Conservation (phyloP, 2,329 filamentous ascomycete genomes). For the Xylariaceae sp. region DNA sequence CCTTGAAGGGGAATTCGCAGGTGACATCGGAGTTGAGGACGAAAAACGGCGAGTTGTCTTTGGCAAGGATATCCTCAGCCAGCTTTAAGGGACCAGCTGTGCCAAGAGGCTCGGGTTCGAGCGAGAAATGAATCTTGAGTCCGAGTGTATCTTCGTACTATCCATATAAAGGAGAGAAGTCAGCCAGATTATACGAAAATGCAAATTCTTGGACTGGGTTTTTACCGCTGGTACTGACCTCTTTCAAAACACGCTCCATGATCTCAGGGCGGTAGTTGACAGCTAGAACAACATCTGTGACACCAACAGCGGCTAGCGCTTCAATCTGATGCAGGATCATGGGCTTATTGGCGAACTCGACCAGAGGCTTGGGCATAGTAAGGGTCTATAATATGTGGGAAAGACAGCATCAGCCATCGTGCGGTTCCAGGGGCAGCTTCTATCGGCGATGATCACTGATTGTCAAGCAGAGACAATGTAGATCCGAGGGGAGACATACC, state of each 20-base stretch:
- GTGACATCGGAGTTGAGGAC: conserved; percentile 98
- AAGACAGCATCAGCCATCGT: conserved; percentile 13
- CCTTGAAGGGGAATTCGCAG: conserved; percentile 92
- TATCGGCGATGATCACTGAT: neutral
- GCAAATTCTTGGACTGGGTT: too few relatives aligned
- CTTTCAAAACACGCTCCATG: conserved; percentile 89
- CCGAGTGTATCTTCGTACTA: conserved; percentile 88
- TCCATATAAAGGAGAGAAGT: too few relatives aligned
- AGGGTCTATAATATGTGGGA: conserved; percentile 60
- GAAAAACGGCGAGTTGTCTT: conserved; percentile 94
- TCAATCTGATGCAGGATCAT: conserved; percentile 99
- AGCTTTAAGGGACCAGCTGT: conserved; percentile 95
- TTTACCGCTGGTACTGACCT: conserved; percentile 59
- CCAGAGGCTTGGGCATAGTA: conserved; percentile 92
- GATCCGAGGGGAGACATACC: conserved; percentile 48
- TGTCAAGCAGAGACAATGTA: neutral
- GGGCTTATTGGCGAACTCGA: conserved; percentile 97
- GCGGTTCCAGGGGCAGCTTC: neutral
- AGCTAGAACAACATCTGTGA: conserved; percentile 94
- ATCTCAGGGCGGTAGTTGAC: conserved; percentile 99
- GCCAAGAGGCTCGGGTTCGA: conserved; percentile 91
- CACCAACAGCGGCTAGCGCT: conserved; percentile 84
- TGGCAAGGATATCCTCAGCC: conserved; percentile 83
- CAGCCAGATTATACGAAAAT: too few relatives aligned
- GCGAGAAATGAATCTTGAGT: conserved; percentile 93